A percentile compares a stretch with the other conserved stretches of the same genome.
These are phyloP conservation scores for Osmozyma mogii DNA, from an alignment of 805 yeast genomes.

Conservation along the genomic window DNA sequence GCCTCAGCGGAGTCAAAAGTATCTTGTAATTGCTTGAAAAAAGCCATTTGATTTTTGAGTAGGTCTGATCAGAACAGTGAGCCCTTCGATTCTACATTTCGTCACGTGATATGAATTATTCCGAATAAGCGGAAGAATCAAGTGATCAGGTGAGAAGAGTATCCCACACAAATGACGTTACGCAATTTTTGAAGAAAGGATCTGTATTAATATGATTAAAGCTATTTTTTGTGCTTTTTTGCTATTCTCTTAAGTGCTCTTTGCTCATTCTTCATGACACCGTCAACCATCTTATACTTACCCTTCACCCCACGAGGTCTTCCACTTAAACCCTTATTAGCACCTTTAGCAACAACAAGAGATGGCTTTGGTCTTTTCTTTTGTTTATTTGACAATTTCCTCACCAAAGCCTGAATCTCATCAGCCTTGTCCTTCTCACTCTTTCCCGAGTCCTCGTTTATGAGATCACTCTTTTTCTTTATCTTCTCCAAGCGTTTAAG, in stretches of 20 bases:
- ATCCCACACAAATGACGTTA: no score
- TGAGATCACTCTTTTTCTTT: conserved; percentile 86
- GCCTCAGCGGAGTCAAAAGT: no score
- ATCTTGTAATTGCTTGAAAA: no score
- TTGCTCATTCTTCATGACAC: conserved; percentile 94
- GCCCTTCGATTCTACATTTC: no score
- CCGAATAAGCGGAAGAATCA: no score
- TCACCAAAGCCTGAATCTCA: conserved; percentile 82
- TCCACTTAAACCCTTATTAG: conserved; percentile 79
- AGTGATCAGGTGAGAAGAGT: no score
- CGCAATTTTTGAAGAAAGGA: no score
- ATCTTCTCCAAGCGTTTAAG: conserved; percentile 76
- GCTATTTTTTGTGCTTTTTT: conserved; percentile 66
- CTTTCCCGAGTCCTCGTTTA: conserved; percentile 79
- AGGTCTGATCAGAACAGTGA: no score
- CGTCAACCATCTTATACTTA: conserved; percentile 98
- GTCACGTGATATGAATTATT: no score
- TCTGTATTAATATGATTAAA: neutral
- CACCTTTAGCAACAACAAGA: conserved; percentile 80
- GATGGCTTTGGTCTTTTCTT: conserved; percentile 74
- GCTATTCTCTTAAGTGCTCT: conserved; percentile 86
- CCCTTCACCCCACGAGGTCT: conserved; percentile 97
- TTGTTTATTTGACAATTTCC: conserved; percentile 66
- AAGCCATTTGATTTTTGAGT: no score
- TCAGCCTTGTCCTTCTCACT: conserved; percentile 93